Evolutionary conservation across 2,329 filamentous ascomycete genomes (phyloP).

Genomic region (Macrophomina tecta): DNA sequence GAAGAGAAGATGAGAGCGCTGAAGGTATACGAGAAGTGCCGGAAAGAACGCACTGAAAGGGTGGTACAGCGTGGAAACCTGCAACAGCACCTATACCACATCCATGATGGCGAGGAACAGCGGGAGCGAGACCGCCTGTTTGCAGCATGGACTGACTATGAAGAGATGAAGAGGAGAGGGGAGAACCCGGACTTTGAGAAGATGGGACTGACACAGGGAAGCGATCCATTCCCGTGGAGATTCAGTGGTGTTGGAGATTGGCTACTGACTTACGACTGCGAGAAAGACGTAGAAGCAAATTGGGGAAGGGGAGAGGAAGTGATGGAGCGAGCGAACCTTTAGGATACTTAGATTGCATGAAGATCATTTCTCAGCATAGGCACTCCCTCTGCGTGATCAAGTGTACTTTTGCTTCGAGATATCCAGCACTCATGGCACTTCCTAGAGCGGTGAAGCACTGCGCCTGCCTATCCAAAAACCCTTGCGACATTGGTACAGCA

Average conservation of each 20-base stretch:
- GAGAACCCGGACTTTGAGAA: constrained; percentile 32
- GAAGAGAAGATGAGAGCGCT: constrained; percentile 45
- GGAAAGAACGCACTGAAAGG: constrained; percentile 63
- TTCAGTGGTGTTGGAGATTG: constrained; percentile 44
- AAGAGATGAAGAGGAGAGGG: constrained; percentile 36
- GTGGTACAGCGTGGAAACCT: constrained; percentile 66
- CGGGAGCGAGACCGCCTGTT: constrained; percentile 55
- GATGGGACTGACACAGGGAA: constrained; percentile 35
- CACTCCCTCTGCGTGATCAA: not conserved
- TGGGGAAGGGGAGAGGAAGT: constrained; percentile 34
- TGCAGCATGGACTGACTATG: constrained; percentile 37
- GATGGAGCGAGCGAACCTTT: constrained; percentile 21
- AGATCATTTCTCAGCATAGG: not conserved
- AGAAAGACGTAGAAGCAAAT: constrained; percentile 40
- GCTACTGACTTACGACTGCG: constrained; percentile 44
- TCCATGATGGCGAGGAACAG: constrained; percentile 65
- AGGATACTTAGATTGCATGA: not conserved
- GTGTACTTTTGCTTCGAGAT: too few relatives aligned
- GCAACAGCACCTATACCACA: constrained; percentile 67
- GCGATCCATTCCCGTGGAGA: constrained; percentile 46
- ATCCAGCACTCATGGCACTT: too few relatives aligned
- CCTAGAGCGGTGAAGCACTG: too few relatives aligned
- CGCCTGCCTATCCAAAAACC: too few relatives aligned
- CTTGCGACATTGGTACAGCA: too few relatives aligned
- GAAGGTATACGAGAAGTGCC: constrained; percentile 63